phyloP scores from a whole-genome alignment of 2,329 filamentous ascomycete genomes.

The Clarireedia sp. region DNA sequence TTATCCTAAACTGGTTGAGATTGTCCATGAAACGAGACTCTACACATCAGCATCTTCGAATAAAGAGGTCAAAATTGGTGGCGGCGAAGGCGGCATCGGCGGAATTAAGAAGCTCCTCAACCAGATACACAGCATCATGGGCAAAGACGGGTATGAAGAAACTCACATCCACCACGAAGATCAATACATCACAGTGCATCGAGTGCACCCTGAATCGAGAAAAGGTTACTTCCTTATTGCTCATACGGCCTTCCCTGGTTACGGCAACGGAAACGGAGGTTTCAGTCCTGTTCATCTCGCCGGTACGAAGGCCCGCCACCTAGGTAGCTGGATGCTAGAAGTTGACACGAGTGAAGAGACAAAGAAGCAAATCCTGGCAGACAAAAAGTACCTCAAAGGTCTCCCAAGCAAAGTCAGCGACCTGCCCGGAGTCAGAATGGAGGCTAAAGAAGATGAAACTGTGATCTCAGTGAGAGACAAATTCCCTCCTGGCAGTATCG shows the following conservation, averaged over 20 bases:
- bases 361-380: constrained; percentile 54
- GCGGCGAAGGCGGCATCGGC: constrained; percentile 76
- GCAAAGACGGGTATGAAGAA: constrained; percentile 87
- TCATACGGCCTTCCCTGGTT: constrained; percentile 90
- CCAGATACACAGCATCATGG: constrained; percentile 91
- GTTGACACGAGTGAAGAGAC: constrained; percentile 71
- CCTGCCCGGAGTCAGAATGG: constrained; percentile 64
- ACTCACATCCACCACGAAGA: constrained; percentile 95
- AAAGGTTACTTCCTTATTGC: constrained; percentile 95
- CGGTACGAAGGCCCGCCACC: constrained; percentile 75
- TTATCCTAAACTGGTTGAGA: constrained; percentile 85
- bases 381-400: constrained; percentile 67
- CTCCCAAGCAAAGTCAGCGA: constrained; percentile 77
- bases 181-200: constrained; percentile 92
- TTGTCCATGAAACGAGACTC: constrained; percentile 78
- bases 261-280: constrained; percentile 73
- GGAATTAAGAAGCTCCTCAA: constrained; percentile 89
- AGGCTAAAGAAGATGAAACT: constrained; percentile 65
- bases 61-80: constrained; percentile 53
- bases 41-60: constrained; percentile 74
- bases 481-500: constrained; percentile 90
- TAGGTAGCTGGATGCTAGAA: constrained; percentile 89
- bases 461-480: constrained; percentile 71
- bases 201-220: constrained; percentile 83
- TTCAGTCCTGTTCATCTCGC: constrained; percentile 72